phyloP scores from a whole-genome alignment of 2,329 filamentous ascomycete species.

The Alternaria burnsii region DNA sequence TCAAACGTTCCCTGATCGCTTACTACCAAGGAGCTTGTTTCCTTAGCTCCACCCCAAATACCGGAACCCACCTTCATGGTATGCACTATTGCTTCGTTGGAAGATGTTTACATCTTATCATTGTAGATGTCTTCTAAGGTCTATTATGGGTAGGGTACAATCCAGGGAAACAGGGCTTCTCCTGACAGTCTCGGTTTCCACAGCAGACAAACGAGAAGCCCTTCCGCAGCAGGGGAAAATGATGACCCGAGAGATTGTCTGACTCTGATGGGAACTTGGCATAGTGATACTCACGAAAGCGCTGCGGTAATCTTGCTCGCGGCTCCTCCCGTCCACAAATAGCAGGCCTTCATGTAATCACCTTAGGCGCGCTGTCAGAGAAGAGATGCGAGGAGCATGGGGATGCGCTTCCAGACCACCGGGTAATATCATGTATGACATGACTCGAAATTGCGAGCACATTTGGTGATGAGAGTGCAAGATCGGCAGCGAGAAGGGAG shows the following conservation, averaged over 20 bases:
- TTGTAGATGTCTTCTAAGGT: background rate
- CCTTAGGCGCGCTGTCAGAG: background rate
- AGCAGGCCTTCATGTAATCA: background rate
- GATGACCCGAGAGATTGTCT: background rate
- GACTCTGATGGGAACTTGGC: background rate
- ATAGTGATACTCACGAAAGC: background rate
- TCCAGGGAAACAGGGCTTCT: background rate
- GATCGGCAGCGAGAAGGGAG: background rate
- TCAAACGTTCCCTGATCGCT: background rate
- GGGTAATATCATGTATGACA: background rate
- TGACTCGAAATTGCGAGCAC: background rate
- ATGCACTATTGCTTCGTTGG: background rate
- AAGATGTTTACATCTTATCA: background rate
- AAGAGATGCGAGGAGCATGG: background rate
- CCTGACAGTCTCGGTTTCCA: background rate
- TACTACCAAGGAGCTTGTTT: background rate
- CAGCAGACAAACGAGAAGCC: background rate
- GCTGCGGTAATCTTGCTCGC: background rate
- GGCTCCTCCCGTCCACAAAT: slow-evolving; percentile 2
- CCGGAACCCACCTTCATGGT: background rate
- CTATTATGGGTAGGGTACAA: background rate
- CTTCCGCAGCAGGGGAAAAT: background rate
- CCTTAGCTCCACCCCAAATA: background rate
- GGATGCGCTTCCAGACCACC: background rate
- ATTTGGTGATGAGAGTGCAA: background rate